Base-by-base conservation (phyloP, 352 stramenopile species). In the Saprolegnia diclina region DNA sequence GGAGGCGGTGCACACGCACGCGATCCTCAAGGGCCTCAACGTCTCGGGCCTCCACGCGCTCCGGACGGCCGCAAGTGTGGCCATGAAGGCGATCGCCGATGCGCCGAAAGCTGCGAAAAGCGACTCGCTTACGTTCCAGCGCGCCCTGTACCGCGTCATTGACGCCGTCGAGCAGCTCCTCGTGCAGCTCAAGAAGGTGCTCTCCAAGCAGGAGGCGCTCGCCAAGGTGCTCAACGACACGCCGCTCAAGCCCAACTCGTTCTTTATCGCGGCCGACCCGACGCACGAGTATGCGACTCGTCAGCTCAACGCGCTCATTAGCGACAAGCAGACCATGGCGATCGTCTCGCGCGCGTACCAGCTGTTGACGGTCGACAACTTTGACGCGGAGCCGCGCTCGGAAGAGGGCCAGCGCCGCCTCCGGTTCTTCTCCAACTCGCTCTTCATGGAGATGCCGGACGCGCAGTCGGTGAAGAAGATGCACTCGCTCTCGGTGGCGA, bases 401-500 rank as follows among this genome's bases (percentile, higher is more conserved):
- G 82, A 92, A 16, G 87, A 95, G 77, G 87, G 87, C 57, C 85
- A 84, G n/a, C 87, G 87, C 40, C 87, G 87, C 37, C 67, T 95
- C 50, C 85, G 87, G 0, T 95, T 95, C 76, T 95, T 95, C 35
- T 80, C 87, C 6, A 95, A 95, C 72, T 95, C 87, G 10, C 65
- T 95, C 11, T 95, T 95, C 65, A 95, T 95, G 87, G 85, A 95
- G 35, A 95, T 95, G 87, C 87, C 87, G 4, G 82, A 91, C 38
- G 87, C 87, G 10, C 92, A 93, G 62, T 77, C 84, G 0, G 83
- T 95, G 61, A 86, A 86, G 45, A 91, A 92, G 73, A 95, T 95
- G 68, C 83, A 83, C 38, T 95, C 87, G 13, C 72, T 95, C 32
- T 91, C 81, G 1, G 75, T 95, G 5, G 82, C 87, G 24, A 95